Evolutionary conservation across 2,329 filamentous ascomycete genomes (phyloP).

Genomic region (Calonectria pseudoturangicola): DNA sequence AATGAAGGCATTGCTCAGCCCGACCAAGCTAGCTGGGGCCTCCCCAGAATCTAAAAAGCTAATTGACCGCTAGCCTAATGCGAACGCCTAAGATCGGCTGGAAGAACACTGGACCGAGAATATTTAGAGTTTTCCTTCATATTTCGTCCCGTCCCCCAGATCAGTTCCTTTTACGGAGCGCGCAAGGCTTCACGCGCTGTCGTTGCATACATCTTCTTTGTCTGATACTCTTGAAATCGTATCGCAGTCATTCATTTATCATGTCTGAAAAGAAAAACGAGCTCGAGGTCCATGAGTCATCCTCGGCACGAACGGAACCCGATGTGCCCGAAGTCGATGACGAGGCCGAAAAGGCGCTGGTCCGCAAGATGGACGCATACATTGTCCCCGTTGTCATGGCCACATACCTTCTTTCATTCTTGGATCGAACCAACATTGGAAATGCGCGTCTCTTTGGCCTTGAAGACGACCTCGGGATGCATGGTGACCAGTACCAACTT

Average conservation of each 20-base stretch:
- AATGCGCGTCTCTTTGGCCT: constrained; percentile 62
- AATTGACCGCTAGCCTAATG: constrained; percentile 12
- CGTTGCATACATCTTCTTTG: background rate
- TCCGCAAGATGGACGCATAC: constrained; percentile 33
- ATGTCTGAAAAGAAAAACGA: constrained; percentile 18
- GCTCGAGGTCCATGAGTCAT: constrained; percentile 15
- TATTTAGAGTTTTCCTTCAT: constrained; percentile 26
- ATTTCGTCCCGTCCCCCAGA: constrained; percentile 12
- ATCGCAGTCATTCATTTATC: background rate
- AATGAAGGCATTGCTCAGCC: constrained; percentile 11
- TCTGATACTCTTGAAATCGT: background rate
- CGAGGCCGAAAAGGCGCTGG: constrained; percentile 22
- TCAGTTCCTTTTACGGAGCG: constrained; percentile 16
- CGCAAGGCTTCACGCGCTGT: background rate
- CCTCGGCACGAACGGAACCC: background rate
- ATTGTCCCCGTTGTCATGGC: constrained; percentile 36
- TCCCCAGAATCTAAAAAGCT: constrained; percentile 27
- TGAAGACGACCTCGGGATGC: constrained; percentile 72
- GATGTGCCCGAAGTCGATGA: constrained; percentile 11
- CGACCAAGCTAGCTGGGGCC: background rate
- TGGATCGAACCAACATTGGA: constrained; percentile 69
- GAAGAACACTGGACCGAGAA: constrained; percentile 12
- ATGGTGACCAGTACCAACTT: constrained; percentile 78
- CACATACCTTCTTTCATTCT: constrained; percentile 27
- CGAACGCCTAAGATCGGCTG: constrained; percentile 16